A percentile compares a stretch with the other conserved stretches of the same genome.
These are phyloP conservation scores for Excoecaria cochinchinensis DNA, from an alignment of 345 rosid species.

Conservation along the genomic window DNA sequence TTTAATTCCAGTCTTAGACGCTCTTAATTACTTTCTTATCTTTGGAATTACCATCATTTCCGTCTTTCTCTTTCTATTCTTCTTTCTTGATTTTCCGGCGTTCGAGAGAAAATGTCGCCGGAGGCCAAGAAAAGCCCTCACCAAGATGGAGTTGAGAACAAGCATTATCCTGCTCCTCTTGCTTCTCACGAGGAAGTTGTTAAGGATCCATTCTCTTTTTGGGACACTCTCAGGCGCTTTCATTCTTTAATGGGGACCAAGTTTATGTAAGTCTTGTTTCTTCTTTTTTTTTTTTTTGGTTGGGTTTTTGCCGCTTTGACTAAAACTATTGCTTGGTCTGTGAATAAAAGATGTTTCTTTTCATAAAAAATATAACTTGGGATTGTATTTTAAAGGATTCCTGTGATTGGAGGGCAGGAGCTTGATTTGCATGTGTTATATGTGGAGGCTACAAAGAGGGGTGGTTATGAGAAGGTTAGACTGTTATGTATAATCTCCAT, in stretches of 20 bases:
- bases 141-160: conserved; percentile 23
- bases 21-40: conserved; percentile 47
- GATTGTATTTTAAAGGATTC: conserved; percentile 56
- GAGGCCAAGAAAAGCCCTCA: conserved; percentile 31
- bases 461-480: conserved; percentile 85
- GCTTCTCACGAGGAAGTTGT: conserved; percentile 57
- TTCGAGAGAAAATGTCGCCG: conserved; percentile 40
- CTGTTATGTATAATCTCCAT: not conserved
- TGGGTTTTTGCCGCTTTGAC: not conserved
- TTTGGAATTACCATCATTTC: conserved; percentile 23
- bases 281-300: not conserved
- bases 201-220: conserved; percentile 49
- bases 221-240: conserved; percentile 90
- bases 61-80: not conserved
- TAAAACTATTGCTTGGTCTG: not conserved
- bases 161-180: conserved; percentile 65
- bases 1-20: conserved; percentile 30
- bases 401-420: conserved; percentile 98
- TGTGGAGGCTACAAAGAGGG: conserved; percentile 78
- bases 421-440: conserved; percentile 86
- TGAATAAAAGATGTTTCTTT: not conserved
- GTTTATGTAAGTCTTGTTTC: conserved; percentile 54
- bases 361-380: not conserved
- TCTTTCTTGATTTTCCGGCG: conserved; percentile 19
- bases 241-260: conserved; percentile 77